phyloP scores from a whole-genome alignment of 176 grass and related monocot genomes.

The sorghum (Sorghum bicolor) region Sorghum_bicolor_NCBIv3 NC_012877.2:55685001-55685500 shows the following conservation, averaged over 20 bases:
- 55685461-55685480: background rate
- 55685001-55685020: conserved; percentile 1
- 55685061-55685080: background rate
- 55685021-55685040: background rate
- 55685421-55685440: background rate
- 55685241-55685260: background rate
- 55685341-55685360: background rate
- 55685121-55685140: background rate
- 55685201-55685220: background rate
- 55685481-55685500: conserved; percentile 15
- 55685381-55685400: background rate
- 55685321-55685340: background rate
- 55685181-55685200: background rate
- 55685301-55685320: background rate
- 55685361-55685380: background rate
- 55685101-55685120: background rate
- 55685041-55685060: background rate
- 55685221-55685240: background rate
- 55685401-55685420: conserved; percentile 2
- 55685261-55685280: background rate
- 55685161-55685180: background rate
- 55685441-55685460: conserved; percentile 9
- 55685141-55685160: background rate
- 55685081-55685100: background rate
- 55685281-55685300: background rate